A percentile compares a stretch with the other conserved stretches of the same genome.
phyloP scores from a whole-genome alignment of 2,329 filamentous ascomycete species.

The Nannizziopsis arthrosporioides region DNA sequence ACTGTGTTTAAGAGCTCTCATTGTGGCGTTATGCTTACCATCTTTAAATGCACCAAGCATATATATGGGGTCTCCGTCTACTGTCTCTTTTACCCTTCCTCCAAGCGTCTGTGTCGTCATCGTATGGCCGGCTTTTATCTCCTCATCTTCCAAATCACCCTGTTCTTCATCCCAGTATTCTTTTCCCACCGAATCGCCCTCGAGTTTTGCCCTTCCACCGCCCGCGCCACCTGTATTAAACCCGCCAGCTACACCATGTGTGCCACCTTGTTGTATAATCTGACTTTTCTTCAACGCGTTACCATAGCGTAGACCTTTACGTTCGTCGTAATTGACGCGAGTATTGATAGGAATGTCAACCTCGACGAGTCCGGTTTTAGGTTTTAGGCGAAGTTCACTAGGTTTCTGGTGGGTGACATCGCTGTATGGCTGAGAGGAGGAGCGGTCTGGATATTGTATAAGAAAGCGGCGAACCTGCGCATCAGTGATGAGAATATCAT shows the following conservation, averaged over 20 bases:
- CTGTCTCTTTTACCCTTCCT: constrained; percentile 60
- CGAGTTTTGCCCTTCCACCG: constrained; percentile 14
- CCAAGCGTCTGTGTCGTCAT: constrained; percentile 73
- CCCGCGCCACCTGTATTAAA: constrained; percentile 43
- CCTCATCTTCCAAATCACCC: constrained; percentile 16
- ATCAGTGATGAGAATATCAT: constrained; percentile 79
- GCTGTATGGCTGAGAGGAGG: constrained; percentile 51
- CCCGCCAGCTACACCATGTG: constrained; percentile 59
- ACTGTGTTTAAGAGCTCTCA: neutral
- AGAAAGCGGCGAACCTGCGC: constrained; percentile 60
- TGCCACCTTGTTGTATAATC: constrained; percentile 48
- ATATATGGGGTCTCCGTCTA: constrained; percentile 61
- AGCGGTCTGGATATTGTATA: constrained; percentile 70
- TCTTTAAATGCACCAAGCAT: constrained; percentile 87
- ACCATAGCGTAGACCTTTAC: constrained; percentile 73
- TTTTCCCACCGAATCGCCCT: constrained; percentile 18
- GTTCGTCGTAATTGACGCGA: constrained; percentile 63
- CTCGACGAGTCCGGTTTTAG: constrained; percentile 71
- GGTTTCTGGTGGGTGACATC: constrained; percentile 47
- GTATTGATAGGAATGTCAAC: constrained; percentile 78
- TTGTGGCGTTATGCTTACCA: constrained; percentile 43
- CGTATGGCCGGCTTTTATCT: constrained; percentile 38
- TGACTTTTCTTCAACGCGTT: constrained; percentile 53
- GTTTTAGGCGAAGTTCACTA: constrained; percentile 69
- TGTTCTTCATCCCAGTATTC: constrained; percentile 19